Evolutionary conservation across 371 early-diverging fungal species (phyloP), one percentile per base, ranked within the genome.

Genomic region (Coemansia sp.): DNA sequence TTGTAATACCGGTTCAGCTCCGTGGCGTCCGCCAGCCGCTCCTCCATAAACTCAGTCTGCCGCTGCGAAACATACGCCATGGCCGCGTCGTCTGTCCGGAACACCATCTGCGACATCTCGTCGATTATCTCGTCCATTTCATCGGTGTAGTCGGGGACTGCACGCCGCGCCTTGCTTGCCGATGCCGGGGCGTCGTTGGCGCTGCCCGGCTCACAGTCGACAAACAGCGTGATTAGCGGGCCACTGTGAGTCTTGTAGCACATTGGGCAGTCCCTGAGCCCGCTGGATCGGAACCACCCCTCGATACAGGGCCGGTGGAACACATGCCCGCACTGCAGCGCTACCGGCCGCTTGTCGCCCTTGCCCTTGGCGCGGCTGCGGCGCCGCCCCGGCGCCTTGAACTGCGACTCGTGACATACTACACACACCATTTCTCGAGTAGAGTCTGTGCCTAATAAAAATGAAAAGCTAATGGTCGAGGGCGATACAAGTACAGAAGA

Each of bases 301-400:
- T 39, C 30, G 7, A 70, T 70, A n/a, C 70, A 70, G 3, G 36
- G 10, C 11, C 38, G 26, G 51, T 68, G 69, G 55, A 58, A 68
- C 11, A 57, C 55, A 34, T 70, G 68, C 5, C 70, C 70, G 26
- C 70, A 70, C 26, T 34, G 40, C 49, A 70, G 45, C 11, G 60
- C 66, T 10, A 47, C 58, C 10, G 59, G 63, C 9, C 39, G 65
- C n/a, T 50, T 47, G 55, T 16, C 9, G 53, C 9, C 16, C 8
- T 5, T 8, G 2, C 5, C 10, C n/a, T 6, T 5, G 8, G 40
- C 34, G 20, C 4, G 33, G 33, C 57, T 11, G 5, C 7, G 11
- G 6, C 48, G 10, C 47, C 7, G 10, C 8, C 26, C 26, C 35
- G 50, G 11, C 5, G 53, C 39, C n/a, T 39, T 57, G 48, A 68